Evolutionary conservation across 2,329 filamentous ascomycete species (phyloP).

Genomic region (Paecilomyces sp.): DNA sequence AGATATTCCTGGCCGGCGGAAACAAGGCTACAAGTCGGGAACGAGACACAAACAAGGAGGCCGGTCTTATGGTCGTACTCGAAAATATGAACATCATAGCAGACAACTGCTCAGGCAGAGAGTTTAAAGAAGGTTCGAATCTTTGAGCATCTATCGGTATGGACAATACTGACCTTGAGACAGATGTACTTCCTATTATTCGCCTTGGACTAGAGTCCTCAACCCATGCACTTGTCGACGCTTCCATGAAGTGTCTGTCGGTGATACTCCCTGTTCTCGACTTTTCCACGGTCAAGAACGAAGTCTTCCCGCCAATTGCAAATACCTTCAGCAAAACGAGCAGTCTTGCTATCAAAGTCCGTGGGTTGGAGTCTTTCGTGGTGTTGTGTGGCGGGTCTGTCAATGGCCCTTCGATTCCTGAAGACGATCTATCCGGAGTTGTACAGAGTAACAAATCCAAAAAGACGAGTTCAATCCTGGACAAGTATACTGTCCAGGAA

Average conservation of each 20-base stretch:
- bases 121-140: constrained; percentile 80
- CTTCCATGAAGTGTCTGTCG: constrained; percentile 70
- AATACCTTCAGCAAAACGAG: constrained; percentile 86
- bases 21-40: constrained; percentile 49
- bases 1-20: constrained; percentile 63
- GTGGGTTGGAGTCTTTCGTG: constrained; percentile 82
- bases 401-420: constrained; percentile 38
- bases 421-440: constrained; percentile 71
- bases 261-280: constrained; percentile 81
- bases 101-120: constrained; percentile 77
- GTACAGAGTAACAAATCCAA: constrained; percentile 45
- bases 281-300: constrained; percentile 94
- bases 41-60: constrained; percentile 75
- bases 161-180: constrained; percentile 11
- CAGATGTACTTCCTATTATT: constrained; percentile 83
- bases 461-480: constrained; percentile 66
- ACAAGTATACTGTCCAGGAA: constrained; percentile 98
- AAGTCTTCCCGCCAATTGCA: constrained; percentile 88
- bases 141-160: constrained; percentile 1
- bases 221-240: constrained; percentile 83
- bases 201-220: constrained; percentile 77
- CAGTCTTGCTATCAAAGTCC: constrained; percentile 89
- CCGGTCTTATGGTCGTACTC: constrained; percentile 82
- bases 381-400: constrained; percentile 75
- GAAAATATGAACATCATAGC: constrained; percentile 73